A percentile compares a stretch with the other conserved stretches of the same genome.
phyloP scores from a whole-genome alignment of 2,329 filamentous ascomycete genomes.

The Rhinocladiella mackenziei region DNA sequence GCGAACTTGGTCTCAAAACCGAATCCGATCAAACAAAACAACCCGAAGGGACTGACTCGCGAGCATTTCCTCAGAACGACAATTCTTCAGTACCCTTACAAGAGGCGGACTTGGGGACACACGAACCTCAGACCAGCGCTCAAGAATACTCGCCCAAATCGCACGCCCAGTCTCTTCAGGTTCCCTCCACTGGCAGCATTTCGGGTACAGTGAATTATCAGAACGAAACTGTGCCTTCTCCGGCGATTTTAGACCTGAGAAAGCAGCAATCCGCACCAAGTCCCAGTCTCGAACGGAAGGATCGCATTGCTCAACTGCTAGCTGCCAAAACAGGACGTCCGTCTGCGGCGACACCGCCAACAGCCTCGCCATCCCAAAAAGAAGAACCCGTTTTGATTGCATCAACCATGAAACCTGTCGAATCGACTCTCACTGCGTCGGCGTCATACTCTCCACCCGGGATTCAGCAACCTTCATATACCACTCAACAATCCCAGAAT shows the following conservation, averaged over 20 bases:
- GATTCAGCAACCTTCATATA: background rate
- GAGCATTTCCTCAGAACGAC: background rate
- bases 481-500: background rate
- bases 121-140: too few relatives aligned
- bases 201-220: background rate
- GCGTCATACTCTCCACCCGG: background rate
- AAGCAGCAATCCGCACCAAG: conserved; percentile 30
- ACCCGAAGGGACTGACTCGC: background rate
- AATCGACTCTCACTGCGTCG: background rate
- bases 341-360: conserved; percentile 10
- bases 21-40: conserved; percentile 5
- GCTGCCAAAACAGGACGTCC: conserved; percentile 65
- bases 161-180: background rate
- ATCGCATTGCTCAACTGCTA: conserved; percentile 70
- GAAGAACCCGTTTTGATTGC: conserved; percentile 1
- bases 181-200: background rate
- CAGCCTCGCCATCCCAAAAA: background rate
- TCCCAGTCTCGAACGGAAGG: conserved; percentile 63
- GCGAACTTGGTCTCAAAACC: conserved; percentile 60
- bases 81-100: too few relatives aligned
- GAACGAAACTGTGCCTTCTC: conserved; percentile 3
- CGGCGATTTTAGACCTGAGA: conserved; percentile 3
- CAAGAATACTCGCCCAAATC: too few relatives aligned
- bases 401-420: background rate
- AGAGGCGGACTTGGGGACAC: too few relatives aligned